Evolutionary conservation across 2,329 filamentous ascomycete genomes (phyloP).

Genomic region (Neurospora crassa): DNA sequence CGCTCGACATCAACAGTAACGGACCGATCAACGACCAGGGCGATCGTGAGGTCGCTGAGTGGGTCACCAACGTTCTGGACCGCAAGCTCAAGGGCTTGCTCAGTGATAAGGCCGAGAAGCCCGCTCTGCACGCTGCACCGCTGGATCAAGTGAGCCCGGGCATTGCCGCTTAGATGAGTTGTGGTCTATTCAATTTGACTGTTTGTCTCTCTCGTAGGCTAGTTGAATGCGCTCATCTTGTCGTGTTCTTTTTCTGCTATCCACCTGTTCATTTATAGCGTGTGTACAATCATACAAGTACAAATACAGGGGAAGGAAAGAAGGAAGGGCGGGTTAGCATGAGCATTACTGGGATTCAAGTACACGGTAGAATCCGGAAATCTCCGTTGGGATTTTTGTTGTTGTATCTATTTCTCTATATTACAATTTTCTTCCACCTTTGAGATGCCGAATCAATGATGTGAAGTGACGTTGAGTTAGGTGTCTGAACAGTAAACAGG

Average conservation of each 20-base stretch:
- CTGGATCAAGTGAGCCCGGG: conserved; percentile 59
- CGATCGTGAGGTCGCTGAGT: conserved; percentile 76
- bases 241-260: background rate
- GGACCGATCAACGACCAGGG: conserved; percentile 33
- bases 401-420: background rate
- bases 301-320: background rate
- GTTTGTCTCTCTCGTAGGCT: background rate
- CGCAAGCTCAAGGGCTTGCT: conserved; percentile 49
- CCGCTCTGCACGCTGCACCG: conserved; percentile 80
- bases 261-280: background rate
- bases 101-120: conserved; percentile 47
- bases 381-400: background rate
- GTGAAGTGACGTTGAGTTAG: background rate
- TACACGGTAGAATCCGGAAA: background rate
- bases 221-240: background rate
- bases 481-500: background rate
- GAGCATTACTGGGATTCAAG: background rate
- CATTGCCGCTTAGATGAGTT: conserved; percentile 20
- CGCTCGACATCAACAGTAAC: conserved; percentile 28
- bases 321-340: background rate
- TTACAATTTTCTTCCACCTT: background rate
- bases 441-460: background rate
- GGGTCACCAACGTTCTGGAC: conserved; percentile 67
- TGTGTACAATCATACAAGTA: background rate
- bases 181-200: conserved; percentile 21